These are phyloP conservation scores for Coemansia sp. DNA, from an alignment of 192 early-diverging fungal genomes.

Conservation along the genomic window DNA sequence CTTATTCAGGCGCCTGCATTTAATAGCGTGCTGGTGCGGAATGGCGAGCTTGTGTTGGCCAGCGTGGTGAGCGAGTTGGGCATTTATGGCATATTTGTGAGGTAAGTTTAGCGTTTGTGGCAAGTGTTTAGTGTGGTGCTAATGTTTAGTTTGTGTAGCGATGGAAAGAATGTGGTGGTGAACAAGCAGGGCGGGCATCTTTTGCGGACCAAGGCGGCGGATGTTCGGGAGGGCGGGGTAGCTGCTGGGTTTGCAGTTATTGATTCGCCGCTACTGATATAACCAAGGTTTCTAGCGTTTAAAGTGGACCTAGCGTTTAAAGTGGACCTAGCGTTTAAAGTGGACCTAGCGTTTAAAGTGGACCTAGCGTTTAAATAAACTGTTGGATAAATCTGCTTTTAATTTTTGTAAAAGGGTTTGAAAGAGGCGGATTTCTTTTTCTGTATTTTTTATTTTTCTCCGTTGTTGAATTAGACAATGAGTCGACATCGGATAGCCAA, in stretches of 20 bases:
- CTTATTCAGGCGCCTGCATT: constrained; percentile 78
- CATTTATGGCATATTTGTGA: constrained; percentile 88
- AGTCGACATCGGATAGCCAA: constrained; percentile 15
- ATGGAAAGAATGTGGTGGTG: constrained; percentile 53
- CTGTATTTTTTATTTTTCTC: constrained; percentile 11
- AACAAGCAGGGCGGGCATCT: constrained; percentile 88
- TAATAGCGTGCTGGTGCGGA: constrained; percentile 71
- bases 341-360: too few species aligned
- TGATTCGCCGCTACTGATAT: constrained; percentile 77
- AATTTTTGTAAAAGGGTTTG: background rate
- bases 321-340: too few species aligned
- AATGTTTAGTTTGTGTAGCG: constrained; percentile 37
- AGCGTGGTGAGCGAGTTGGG: constrained; percentile 92
- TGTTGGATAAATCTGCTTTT: background rate
- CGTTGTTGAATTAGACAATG: constrained; percentile 10
- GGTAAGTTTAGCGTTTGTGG: constrained; percentile 35
- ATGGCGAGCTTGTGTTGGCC: constrained; percentile 67
- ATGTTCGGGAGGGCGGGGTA: constrained; percentile 91
- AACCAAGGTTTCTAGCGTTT: background rate
- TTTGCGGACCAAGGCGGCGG: constrained; percentile 83
- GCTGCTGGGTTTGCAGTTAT: constrained; percentile 94
- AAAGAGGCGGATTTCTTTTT: background rate
- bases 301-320: too few species aligned
- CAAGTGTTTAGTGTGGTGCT: background rate
- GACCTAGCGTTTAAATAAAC: too few species aligned